Percentiles rank a stretch among this genome's conserved stretches.
Conservation (phyloP, 768 basidiomycete species). For the Rhodotorula taiwanensis region DNA sequence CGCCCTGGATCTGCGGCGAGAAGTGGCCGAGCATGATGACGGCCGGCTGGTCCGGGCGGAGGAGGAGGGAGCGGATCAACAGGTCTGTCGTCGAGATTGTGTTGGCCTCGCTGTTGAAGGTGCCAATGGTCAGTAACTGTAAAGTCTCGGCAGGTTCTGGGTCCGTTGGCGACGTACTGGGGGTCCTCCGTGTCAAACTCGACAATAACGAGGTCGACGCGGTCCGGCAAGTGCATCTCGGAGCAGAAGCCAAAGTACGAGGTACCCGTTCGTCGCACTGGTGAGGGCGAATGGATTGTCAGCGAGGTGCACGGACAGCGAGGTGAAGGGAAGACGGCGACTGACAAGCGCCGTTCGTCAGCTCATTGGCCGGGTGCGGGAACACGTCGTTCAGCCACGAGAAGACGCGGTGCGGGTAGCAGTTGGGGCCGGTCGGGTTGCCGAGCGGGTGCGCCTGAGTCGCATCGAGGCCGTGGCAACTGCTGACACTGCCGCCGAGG, state of each 20-base stretch:
- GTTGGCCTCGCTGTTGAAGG: constrained; percentile 56
- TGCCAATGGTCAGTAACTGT: not conserved
- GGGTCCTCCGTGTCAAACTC: constrained; percentile 90
- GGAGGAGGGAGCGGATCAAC: constrained; percentile 81
- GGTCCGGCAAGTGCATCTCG: constrained; percentile 84
- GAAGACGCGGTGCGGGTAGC: constrained; percentile 94
- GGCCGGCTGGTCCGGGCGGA: constrained; percentile 83
- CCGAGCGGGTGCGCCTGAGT: constrained; percentile 41
- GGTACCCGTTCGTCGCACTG: constrained; percentile 78
- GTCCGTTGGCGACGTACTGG: constrained; percentile 54
- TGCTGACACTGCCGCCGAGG: constrained; percentile 39
- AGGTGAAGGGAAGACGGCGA: not conserved
- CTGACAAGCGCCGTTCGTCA: constrained; percentile 79
- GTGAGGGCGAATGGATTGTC: no score
- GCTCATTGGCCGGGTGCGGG: constrained; percentile 92
- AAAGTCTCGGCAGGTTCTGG: no score
- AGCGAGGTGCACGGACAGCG: not conserved
- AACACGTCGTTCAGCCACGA: constrained; percentile 97
- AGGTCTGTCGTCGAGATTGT: constrained; percentile 77
- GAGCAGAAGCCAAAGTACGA: constrained; percentile 94
- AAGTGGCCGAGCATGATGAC: constrained; percentile 94
- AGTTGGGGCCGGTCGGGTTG: constrained; percentile 42
- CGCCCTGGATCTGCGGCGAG: constrained; percentile 69
- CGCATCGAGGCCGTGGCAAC: constrained; percentile 41
- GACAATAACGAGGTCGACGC: constrained; percentile 86